Base-by-base conservation (phyloP, 192 early-diverging fungal species). In the Coemansia erecta region DNA sequence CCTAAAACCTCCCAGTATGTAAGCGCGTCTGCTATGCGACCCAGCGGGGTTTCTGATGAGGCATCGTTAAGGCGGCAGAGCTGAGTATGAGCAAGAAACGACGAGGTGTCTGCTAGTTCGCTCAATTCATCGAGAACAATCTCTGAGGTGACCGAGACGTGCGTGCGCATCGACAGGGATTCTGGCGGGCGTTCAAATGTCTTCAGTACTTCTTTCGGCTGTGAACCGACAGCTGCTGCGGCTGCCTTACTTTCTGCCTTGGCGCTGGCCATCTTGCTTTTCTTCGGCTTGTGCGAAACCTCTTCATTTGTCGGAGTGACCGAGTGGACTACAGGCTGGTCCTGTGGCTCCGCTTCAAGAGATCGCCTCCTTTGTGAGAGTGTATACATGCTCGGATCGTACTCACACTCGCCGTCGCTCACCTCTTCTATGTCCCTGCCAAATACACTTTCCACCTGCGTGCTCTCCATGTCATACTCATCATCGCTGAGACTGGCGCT, bases 361-460 rank as follows among this genome's bases (percentile, higher is more conserved):
- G 35, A 37, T 37, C 8, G 35, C 35, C 35, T 21, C 21, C 40
- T 21, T 19, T 24, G 24, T 9, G 41, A 17, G n/a, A 63, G 12
- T 33, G 45, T 51, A 59, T 77, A 77, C 13, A 77, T 31, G 44
- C 75, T 77, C 28, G 75, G 75, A 17, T 77, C 75, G 41, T 77
- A 57, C 13, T 50, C 58, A n/a, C 64, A 58, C 18, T 59, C 46
- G 35, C 35, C 35, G 21, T 53, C 52, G 19, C 35, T 40, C 10
- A 11, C 31, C 52, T 39, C 35, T 4, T 53, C 52, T 10, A 21
- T 15, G 17, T 58, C 56, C 4, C 44, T 47, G 8, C 54, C 54
- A 40, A 58, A n/a, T 8, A 43, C 28, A n/a, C 23, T 40, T 19
- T 11, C 22, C 0, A 15, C 37, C 5, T n/a, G 13, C 10, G 13